These are phyloP conservation scores for Saccharomycopsis babjevae DNA, from an alignment of 805 yeast genomes.

Conservation along the genomic window DNA sequence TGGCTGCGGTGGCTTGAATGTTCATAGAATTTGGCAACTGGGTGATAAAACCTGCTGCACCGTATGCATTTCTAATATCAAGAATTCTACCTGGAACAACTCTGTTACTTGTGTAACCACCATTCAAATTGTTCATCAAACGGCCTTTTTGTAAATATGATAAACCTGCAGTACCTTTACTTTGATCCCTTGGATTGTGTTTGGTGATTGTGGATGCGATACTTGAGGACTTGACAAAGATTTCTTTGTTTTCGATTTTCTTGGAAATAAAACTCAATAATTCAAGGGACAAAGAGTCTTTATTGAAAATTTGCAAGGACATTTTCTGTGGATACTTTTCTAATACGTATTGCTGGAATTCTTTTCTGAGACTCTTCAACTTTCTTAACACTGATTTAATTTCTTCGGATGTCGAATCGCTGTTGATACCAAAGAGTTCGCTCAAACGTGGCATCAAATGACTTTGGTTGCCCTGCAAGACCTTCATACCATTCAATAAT, in stretches of 20 bases:
- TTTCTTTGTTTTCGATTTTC: conserved; percentile 10
- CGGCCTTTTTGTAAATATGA: conserved; percentile 62
- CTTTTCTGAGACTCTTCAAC: conserved; percentile 38
- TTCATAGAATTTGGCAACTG: conserved; percentile 25
- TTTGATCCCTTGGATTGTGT: conserved; percentile 18
- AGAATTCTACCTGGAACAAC: conserved; percentile 62
- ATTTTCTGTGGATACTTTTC: conserved; percentile 37
- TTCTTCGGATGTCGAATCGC: conserved; percentile 23
- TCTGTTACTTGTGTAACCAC: conserved; percentile 37
- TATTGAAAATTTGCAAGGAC: conserved; percentile 22
- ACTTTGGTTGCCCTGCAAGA: neutral
- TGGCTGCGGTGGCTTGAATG: conserved; percentile 28
- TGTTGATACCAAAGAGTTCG: conserved; percentile 16
- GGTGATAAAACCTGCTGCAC: conserved; percentile 48
- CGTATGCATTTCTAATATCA: conserved; percentile 32
- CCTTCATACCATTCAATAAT: neutral
- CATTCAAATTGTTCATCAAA: conserved; percentile 55
- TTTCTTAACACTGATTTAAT: conserved; percentile 29
- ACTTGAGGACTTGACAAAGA: neutral
- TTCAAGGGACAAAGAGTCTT: conserved; percentile 29
- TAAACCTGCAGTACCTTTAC: conserved; percentile 68
- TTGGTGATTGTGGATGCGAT: neutral
- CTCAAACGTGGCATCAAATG: conserved; percentile 6
- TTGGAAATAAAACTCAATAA: conserved; percentile 32
- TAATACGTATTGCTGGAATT: conserved; percentile 47